Conservation (phyloP, 1,284 basidiomycete species). For the Trichosporon coremiiforme region DNA sequence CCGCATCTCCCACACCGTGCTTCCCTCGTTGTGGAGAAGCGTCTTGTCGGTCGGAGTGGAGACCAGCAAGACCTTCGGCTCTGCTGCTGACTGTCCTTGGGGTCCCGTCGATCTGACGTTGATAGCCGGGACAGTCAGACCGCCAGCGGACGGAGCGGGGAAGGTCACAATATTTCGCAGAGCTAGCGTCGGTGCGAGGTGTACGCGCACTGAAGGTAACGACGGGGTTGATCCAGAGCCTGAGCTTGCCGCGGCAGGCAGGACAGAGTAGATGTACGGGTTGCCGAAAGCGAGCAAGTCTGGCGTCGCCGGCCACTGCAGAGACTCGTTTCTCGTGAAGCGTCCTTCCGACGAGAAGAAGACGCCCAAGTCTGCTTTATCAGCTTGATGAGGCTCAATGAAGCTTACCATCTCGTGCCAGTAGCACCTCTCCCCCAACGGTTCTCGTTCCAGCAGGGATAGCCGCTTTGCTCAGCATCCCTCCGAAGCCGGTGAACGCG, state of each 20-base stretch:
- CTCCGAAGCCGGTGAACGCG: slow-evolving; percentile 75
- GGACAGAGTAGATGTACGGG: slow-evolving; percentile 79
- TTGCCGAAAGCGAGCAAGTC: slow-evolving; percentile 80
- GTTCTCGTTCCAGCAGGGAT: slow-evolving; percentile 65
- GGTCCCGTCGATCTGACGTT: slow-evolving; percentile 16
- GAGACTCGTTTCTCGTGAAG: slow-evolving; percentile 62
- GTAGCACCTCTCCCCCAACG: slow-evolving; percentile 68
- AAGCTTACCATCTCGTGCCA: slow-evolving; percentile 77
- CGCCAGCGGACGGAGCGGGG: slow-evolving; percentile 56
- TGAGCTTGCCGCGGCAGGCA: slow-evolving; percentile 59
- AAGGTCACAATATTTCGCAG: slow-evolving; percentile 68
- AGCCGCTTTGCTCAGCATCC: slow-evolving; percentile 74
- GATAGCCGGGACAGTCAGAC: slow-evolving; percentile 30
- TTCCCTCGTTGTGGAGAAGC: slow-evolving; percentile 66
- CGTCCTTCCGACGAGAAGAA: slow-evolving; percentile 73
- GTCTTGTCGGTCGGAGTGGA: slow-evolving; percentile 73
- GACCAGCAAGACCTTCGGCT: slow-evolving; percentile 61
- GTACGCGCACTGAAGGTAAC: slow-evolving; percentile 71
- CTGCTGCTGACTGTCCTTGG: background rate
- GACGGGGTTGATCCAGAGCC: slow-evolving; percentile 39
- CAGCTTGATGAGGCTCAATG: background rate
- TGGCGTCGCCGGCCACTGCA: slow-evolving; percentile 78
- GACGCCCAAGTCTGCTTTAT: slow-evolving; percentile 66
- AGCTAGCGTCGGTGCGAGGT: slow-evolving; percentile 71
- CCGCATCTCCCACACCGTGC: slow-evolving; percentile 72